These are phyloP conservation scores for Chlorella sp. DNA, from an alignment of 139 green algal species.

Conservation along the genomic window DNA sequence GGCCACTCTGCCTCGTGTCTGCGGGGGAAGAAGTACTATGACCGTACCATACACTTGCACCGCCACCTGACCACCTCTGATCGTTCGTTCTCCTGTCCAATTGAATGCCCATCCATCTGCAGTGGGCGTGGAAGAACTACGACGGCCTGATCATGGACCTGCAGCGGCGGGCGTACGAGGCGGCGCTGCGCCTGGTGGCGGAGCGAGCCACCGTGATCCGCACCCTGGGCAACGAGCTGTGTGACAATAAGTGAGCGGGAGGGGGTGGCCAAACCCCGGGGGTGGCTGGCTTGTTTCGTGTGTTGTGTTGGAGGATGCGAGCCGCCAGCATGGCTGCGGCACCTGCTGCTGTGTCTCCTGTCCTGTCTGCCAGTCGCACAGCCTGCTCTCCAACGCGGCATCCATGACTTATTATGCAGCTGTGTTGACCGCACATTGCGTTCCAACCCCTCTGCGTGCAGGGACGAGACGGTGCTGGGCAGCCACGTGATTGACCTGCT, in stretches of 20 bases:
- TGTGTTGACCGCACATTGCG: too few relatives aligned
- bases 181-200: slow-evolving; percentile 34
- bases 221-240: slow-evolving; percentile 54
- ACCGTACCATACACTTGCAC: slow-evolving; percentile 55
- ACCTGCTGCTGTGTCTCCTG: too few relatives aligned
- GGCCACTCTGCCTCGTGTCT: too few relatives aligned
- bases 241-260: not conserved
- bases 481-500: slow-evolving; percentile 59
- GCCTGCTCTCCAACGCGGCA: too few relatives aligned
- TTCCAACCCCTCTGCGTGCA: not conserved
- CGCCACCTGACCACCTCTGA: not conserved
- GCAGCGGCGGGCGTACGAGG: slow-evolving; percentile 54
- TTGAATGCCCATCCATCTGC: too few relatives aligned
- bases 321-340: too few relatives aligned
- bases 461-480: slow-evolving; percentile 58
- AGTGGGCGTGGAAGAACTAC: slow-evolving; percentile 29
- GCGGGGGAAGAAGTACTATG: slow-evolving; percentile 24
- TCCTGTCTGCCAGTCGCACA: too few relatives aligned
- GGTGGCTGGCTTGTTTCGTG: too few relatives aligned
- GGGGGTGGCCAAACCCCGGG: too few relatives aligned
- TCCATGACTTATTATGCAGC: too few relatives aligned
- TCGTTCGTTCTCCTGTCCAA: not conserved
- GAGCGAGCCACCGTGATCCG: slow-evolving; percentile 56
- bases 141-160: slow-evolving; percentile 53
- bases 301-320: too few relatives aligned